These are phyloP conservation scores for Fusarium coffeatum DNA, from an alignment of 2,329 filamentous ascomycete genomes.

Conservation along the genomic window DNA sequence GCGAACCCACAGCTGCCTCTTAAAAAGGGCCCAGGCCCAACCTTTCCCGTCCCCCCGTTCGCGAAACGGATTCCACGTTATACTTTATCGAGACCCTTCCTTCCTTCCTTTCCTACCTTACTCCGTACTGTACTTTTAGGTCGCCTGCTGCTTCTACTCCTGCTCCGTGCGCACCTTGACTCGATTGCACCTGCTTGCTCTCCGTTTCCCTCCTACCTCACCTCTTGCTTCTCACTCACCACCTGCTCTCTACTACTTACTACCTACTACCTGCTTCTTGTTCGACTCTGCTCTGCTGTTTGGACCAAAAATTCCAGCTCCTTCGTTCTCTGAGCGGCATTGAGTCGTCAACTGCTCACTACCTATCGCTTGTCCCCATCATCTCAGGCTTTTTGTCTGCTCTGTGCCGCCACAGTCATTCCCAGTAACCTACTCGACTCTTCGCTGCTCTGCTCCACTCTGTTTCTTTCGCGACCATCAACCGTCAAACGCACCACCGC, in stretches of 20 bases:
- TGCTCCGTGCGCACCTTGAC: constrained; percentile 17
- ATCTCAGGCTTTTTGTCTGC: constrained; percentile 5
- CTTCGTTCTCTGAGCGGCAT: constrained; percentile 1
- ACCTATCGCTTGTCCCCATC: neutral
- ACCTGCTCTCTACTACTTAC: neutral
- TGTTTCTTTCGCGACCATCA: constrained; percentile 7
- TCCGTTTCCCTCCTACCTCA: constrained; percentile 6
- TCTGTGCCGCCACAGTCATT: constrained; percentile 9
- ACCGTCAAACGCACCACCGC: neutral
- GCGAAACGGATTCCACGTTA: constrained; percentile 34
- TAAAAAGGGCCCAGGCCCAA: constrained; percentile 39
- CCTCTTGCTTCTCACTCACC: constrained; percentile 11
- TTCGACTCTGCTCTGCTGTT: constrained; percentile 1
- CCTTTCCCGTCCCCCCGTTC: constrained; percentile 36
- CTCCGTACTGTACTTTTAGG: neutral
- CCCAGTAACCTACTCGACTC: constrained; percentile 20
- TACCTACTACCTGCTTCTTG: constrained; percentile 13
- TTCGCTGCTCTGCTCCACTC: constrained; percentile 24
- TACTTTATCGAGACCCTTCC: constrained; percentile 28
- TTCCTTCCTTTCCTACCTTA: neutral
- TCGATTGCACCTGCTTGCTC: neutral
- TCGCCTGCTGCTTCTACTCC: neutral
- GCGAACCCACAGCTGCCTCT: constrained; percentile 23
- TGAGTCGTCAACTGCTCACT: constrained; percentile 8
- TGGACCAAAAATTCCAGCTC: constrained; percentile 9